Evolutionary conservation across 352 stramenopile genomes (phyloP), one percentile per base, ranked within the genome.

Genomic region (Phytophthora pistaciae): DNA sequence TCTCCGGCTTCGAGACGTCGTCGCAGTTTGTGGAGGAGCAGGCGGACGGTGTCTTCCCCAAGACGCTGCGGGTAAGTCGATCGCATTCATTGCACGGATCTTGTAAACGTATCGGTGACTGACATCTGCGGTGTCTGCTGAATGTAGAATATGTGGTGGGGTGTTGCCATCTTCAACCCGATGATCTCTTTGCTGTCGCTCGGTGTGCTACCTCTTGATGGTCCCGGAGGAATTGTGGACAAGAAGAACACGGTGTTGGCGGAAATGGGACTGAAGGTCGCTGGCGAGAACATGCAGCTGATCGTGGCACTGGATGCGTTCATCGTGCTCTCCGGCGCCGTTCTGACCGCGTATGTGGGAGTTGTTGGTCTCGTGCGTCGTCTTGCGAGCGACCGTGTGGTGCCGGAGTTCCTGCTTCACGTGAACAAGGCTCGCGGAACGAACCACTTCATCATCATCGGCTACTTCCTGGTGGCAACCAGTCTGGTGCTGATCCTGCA

Each of bases 1-100:
- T 98, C 71, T 98, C 90, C 18, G 96, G 96, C 21, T 99, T 99
- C 61, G 96, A 99, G 76, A 97, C 91, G 5, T 97, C 90, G 48
- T 97, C 93, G 23, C 94, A 98, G 77, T 98, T 98, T 79, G 93
- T 99, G 18, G 91, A 99, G 76, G 93, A 98, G 68, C 94, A 98
- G 68, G 92, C 87, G n/a, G 82, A 95, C n/a, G 94, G 95, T 16
- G 95, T 98, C 14, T 99, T 98, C 76, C 88, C 90, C 10, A 98
- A 98, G 79, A 98, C 94, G 20, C 79, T 99, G n/a, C 79, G 82
- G 63, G 82, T 91, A 83, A 40, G 73, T 79, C 57, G 4, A 33
- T 48, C 27, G 3, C 25, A 29, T 29, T 0, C 54, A 50, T 25
- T 44, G 36, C 11, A 48, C 14, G 3, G 18, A 18, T 16, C n/a